Base-by-base conservation (phyloP, 257 asterid genomes). In the Solanum appendiculatum region DNA sequence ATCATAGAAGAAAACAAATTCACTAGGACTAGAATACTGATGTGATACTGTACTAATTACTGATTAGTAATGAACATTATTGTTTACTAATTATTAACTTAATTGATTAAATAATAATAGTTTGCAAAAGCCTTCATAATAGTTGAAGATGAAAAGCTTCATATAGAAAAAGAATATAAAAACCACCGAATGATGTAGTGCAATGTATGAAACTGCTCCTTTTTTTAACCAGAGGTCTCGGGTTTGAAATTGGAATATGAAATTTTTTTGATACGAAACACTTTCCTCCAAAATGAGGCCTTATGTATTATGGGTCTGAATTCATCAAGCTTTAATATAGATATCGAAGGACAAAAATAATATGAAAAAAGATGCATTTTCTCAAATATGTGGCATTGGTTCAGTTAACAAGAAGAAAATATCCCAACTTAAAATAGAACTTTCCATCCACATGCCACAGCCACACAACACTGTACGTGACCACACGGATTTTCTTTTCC, bases 121-220 rank as follows among this genome's bases (percentile, higher is more conserved):
- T 56, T 21, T 31, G 42, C 42, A 69, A 69, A 31, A 69, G 25
- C 4, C 25, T 3, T 69, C 77, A 36, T 9, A 33, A 33, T 70
- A 70, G 78, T 70, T 33, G 15, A 70, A 4, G 25, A 70, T 9
- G 27, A 70, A 33, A 33, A 70, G 27, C 25, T 70, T 54, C 25
- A 5, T 33, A 33, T 31, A 70, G 42, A 69, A 70, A 66, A 70
- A 33, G 14, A 70, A 70, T 1, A 60, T 9, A 23, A 23, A 23
- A 23, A 4, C 64, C 63, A 54, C 25, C 64, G 20, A 54, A 54
- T 54, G 20, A 54, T 20, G 4, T 20, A 20, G 16, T 54, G 11
- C 25, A 54, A 20, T 54, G 20, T 7, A 54, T 7, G 5, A 54
- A 23, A 2, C 1, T 7, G 5, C 0, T 20, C 0, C 0, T 7